These are phyloP conservation scores for Calonectria montana DNA, from an alignment of 2,329 filamentous ascomycete genomes.

Conservation along the genomic window DNA sequence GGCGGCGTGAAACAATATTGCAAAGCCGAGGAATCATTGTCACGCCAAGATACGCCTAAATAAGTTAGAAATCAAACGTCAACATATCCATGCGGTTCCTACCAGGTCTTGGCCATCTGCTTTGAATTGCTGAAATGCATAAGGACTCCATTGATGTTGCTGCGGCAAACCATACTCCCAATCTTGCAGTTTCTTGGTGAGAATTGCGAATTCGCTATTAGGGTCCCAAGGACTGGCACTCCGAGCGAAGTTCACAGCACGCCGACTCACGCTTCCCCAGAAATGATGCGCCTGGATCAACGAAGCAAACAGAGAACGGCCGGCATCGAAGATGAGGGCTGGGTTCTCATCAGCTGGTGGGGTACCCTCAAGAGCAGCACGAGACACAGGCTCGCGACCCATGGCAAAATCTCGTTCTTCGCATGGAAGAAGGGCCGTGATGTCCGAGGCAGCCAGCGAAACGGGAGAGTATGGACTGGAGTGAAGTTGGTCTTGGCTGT, in stretches of 20 bases:
- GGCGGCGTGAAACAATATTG: constrained; percentile 66
- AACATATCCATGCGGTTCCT: constrained; percentile 27
- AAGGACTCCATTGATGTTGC: constrained; percentile 59
- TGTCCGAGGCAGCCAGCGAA: constrained; percentile 63
- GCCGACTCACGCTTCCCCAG: constrained; percentile 64
- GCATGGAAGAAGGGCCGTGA: constrained; percentile 65
- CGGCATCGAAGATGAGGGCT: constrained; percentile 53
- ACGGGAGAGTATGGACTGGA: constrained; percentile 64
- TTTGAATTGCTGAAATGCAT: constrained; percentile 58
- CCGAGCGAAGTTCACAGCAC: constrained; percentile 58
- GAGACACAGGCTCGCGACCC: constrained; percentile 59
- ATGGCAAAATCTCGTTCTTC: constrained; percentile 63
- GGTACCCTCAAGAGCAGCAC: constrained; percentile 66
- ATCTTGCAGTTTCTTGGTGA: constrained; percentile 54
- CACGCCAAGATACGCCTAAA: constrained; percentile 64
- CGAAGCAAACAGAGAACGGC: constrained; percentile 65
- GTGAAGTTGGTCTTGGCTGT: constrained; percentile 68
- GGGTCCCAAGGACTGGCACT: constrained; percentile 59
- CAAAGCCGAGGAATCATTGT: constrained; percentile 67
- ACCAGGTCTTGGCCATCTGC: constrained; percentile 62
- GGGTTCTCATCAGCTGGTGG: constrained; percentile 61
- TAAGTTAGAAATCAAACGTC: constrained; percentile 11
- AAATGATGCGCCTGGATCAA: constrained; percentile 66
- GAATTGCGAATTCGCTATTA: constrained; percentile 59
- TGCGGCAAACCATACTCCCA: constrained; percentile 62